Base-by-base conservation (phyloP, 495 filamentous ascomycete species). In the Podospora fimiseda region DNA sequence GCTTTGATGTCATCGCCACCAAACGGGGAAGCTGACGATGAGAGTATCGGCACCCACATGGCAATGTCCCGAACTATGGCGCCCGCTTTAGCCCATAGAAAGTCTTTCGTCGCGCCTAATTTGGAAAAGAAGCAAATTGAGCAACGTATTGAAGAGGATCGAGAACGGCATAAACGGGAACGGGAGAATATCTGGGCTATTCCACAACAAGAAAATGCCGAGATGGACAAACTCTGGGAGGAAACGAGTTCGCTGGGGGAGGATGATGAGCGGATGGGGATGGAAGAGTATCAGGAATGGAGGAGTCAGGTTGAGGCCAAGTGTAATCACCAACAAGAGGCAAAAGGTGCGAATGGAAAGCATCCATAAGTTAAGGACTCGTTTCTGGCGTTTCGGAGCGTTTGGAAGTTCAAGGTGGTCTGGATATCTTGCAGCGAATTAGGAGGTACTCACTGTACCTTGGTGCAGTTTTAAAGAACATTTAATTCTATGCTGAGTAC, bases 111-210 rank as follows among this genome's bases (percentile, higher is more conserved):
- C n/a, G 60, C 47, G 52, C 45, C 56, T 41, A 70, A 60, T 50
- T 73, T 90, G 11, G 90, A 96, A 62, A 92, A 90, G 66, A 80
- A 84, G 50, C 84, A 92, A 73, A 87, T 95, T 33, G 90, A 96
- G 70, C 91, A 96, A 73, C 71, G 93, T 46, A 96, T 98, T 56
- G 94, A 98, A 57, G 93, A 98, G 64, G 93, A 98, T 69, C 76
- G 93, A 7, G 94, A 98, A 67, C 77, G 93, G 38, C 95, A 97
- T 69, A 97, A 97, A 74, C 73, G 93, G 36, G 72, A 88, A 54
- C 68, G 93, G 14, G 93, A 98, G 66, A 86, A 80, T 58, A 91
- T 92, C 64, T 97, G 94, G 93, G 85, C 88, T 2, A 81, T 95
- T 2, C 79, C 76, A 43, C 71, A 73, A 7, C 81, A 85, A 23